These are phyloP conservation scores for Serendipita vermifera DNA, from an alignment of 768 basidiomycete genomes.

Conservation along the genomic window DNA sequence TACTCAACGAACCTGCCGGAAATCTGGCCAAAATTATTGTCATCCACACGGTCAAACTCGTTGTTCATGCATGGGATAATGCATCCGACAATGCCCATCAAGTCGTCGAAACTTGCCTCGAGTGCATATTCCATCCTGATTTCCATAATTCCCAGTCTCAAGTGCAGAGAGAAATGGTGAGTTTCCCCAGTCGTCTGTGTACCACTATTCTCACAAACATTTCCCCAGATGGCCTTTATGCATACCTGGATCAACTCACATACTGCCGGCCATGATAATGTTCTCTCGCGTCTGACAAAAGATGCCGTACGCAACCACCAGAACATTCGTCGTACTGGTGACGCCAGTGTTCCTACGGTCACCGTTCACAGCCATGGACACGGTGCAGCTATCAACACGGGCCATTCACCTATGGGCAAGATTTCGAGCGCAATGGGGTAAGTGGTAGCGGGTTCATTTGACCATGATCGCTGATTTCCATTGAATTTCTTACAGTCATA, in stretches of 20 bases:
- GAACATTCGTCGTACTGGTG: constrained; percentile 47
- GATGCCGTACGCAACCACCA: constrained; percentile 57
- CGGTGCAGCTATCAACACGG: background rate
- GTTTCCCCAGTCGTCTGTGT: constrained; percentile 7
- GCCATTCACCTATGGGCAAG: background rate
- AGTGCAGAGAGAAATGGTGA: constrained; percentile 58
- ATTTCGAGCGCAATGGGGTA: background rate
- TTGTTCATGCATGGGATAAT: constrained; percentile 77
- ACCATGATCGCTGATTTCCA: background rate
- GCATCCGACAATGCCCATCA: constrained; percentile 41
- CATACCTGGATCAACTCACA: constrained; percentile 44
- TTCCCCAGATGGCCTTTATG: constrained; percentile 46
- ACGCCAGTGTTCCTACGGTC: constrained; percentile 33
- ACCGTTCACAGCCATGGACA: background rate
- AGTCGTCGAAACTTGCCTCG: constrained; percentile 47
- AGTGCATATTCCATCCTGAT: constrained; percentile 76
- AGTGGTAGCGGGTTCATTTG: no score
- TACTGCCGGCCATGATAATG: constrained; percentile 33
- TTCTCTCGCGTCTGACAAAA: constrained; percentile 47
- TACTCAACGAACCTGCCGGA: constrained; percentile 70
- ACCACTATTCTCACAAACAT: background rate
- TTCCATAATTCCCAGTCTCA: constrained; percentile 53
- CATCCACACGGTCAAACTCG: constrained; percentile 48
- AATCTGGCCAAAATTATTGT: constrained; percentile 56
- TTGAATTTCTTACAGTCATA: background rate